These are phyloP conservation scores for Volvox carteri DNA, from an alignment of 163 green algal genomes.

Conservation along the genomic window DNA sequence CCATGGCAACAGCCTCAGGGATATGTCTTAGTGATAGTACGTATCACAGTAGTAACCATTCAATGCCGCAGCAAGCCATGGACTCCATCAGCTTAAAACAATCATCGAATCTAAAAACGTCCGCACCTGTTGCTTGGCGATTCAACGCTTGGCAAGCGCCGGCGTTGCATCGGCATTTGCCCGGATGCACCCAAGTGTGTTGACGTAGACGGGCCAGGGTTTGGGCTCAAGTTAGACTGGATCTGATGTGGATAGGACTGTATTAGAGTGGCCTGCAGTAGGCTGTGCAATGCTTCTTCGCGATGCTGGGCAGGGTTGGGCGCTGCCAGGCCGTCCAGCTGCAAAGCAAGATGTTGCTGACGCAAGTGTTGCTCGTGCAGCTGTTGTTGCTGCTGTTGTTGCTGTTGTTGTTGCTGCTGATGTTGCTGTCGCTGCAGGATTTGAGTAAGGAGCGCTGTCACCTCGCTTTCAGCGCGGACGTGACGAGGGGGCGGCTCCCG, in stretches of 20 bases:
- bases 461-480: not conserved
- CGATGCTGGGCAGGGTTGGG: not conserved
- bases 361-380: constrained; percentile 5
- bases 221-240: not conserved
- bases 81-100: not conserved
- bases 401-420: constrained; percentile 31
- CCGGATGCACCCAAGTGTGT: not conserved
- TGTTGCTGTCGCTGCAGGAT: constrained; percentile 10
- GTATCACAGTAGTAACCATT: too few relatives aligned
- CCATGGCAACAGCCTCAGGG: too few relatives aligned
- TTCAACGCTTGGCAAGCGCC: not conserved
- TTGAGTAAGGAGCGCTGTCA: constrained; percentile 3
- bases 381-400: constrained; percentile 26
- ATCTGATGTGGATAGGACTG: not conserved
- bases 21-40: not conserved
- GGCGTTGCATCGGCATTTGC: not conserved
- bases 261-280: constrained; percentile 10
- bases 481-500: constrained; percentile 14
- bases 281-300: not conserved
- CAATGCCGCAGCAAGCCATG: not conserved
- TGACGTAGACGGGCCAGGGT: not conserved
- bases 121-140: constrained; percentile 38
- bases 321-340: constrained; percentile 15
- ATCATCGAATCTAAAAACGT: not conserved
- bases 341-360: constrained; percentile 35